Evolutionary conservation across 352 stramenopile species (phyloP).

Genomic region (Phytophthora citrophthora): DNA sequence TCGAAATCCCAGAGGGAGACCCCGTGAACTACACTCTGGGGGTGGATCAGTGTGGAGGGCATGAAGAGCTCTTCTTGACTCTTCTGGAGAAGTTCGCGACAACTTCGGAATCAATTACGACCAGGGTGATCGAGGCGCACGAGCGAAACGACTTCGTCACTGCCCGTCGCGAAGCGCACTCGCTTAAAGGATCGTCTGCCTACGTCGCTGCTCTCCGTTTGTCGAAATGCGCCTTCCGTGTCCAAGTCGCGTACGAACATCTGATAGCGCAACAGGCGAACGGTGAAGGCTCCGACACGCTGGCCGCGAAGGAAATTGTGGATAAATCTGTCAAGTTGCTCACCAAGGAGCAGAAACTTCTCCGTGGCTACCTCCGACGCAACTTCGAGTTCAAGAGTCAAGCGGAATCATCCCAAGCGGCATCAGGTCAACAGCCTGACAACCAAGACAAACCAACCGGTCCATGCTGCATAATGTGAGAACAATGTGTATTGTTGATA

Average conservation of each 20-base stretch:
- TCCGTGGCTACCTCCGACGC: constrained; percentile 75
- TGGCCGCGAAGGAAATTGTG: constrained; percentile 38
- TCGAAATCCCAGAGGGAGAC: constrained; percentile 75
- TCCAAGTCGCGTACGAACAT: constrained; percentile 71
- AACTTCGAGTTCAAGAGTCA: constrained; percentile 70
- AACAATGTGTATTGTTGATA: constrained; percentile 11
- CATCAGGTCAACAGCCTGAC: constrained; percentile 4
- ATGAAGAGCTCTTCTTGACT: constrained; percentile 77
- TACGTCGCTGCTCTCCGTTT: constrained; percentile 77
- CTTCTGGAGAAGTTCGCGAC: constrained; percentile 74
- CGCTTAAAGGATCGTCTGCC: constrained; percentile 77
- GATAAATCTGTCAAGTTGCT: constrained; percentile 52
- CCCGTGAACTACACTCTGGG: constrained; percentile 76
- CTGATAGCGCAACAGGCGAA: constrained; percentile 38
- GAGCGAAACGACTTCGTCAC: constrained; percentile 48
- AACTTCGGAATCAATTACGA: constrained; percentile 51
- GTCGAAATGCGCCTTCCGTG: constrained; percentile 76
- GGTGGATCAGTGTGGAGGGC: constrained; percentile 74
- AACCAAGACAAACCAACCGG: constrained; percentile 22
- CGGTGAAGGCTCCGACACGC: constrained; percentile 26
- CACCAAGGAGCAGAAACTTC: constrained; percentile 59
- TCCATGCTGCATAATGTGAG: constrained; percentile 36
- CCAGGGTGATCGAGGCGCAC: constrained; percentile 53
- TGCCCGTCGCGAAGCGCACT: constrained; percentile 71
- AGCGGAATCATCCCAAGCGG: not conserved